Evolutionary conservation across 208 protist genomes (phyloP), one percentile per base, ranked within the genome.

Genomic region (Acanthamoeba castellanii): DNA sequence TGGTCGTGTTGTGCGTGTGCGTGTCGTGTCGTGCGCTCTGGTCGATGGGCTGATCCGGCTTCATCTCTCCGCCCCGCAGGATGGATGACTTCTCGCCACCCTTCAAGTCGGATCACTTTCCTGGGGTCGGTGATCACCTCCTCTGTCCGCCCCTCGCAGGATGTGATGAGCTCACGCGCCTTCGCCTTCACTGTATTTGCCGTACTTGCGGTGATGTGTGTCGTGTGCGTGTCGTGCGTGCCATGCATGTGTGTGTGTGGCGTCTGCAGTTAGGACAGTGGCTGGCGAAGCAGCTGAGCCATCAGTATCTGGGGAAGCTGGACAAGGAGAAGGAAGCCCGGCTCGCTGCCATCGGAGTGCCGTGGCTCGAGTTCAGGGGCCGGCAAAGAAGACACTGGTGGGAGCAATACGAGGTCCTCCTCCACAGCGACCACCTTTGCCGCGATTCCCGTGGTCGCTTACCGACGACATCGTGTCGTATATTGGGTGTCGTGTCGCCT

Each of bases 261-360:
- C 8, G 27, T 7, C 5, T 45, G n/a, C 72, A 81, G 72, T 14
- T 81, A 34, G 30, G 34, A 4, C 16, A 50, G 37, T 81, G 72
- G 72, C 37, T 81, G 11, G 27, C 27, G 4, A 37, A 42, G 20
- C 72, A 81, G 34, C 72, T 50, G 72, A 81, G 72, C 37, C 37
- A 50, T 8, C 72, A 81, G 34, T 8, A 25, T 20, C 42, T 81
- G 30, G 34, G 34, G 25, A 81, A 81, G 72, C 42, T 81, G 32
- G 72, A 81, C 37, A 50, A 81, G 37, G 72, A 81, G 34, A 81
- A 81, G 18, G 72, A 81, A 22, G 72, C 72, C 7, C 72, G 20
- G 72, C 72, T 81, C 37, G 16, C 42, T 34, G 72, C 37, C 22
- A 50, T 81, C 30, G 72, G 72, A 1, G 30, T 81, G n/a, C 64